Conservation (phyloP, 176 grass and related monocot species). For the Tuctoria greenei region DNA sequence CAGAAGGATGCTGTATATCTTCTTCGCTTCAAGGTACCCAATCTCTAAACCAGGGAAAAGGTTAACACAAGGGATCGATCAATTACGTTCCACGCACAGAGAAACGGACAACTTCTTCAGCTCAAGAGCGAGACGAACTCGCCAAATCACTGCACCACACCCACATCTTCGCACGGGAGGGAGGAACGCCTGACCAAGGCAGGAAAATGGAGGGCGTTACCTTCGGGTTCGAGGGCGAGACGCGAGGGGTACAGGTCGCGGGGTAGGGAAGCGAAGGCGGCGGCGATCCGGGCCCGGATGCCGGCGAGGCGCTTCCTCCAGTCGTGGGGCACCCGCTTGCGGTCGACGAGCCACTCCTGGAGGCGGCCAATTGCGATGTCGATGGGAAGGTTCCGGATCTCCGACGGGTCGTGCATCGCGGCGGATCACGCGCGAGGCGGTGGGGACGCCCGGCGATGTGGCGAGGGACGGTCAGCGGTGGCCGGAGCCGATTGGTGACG, state of each 20-base stretch:
- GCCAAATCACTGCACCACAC: not conserved
- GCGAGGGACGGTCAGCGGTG: conserved; percentile 5
- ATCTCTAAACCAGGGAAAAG: conserved; percentile 43
- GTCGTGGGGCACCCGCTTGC: conserved; percentile 86
- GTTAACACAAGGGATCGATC: not conserved
- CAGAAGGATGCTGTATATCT: conserved; percentile 71
- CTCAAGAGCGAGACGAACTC: not conserved
- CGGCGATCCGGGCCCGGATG: conserved; percentile 59
- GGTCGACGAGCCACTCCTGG: conserved; percentile 97
- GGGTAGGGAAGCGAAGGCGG: conserved; percentile 56
- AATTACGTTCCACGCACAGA: not conserved
- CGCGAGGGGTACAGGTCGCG: conserved; percentile 74
- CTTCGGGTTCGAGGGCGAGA: conserved; percentile 63
- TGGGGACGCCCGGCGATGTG: not conserved
- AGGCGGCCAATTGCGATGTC: conserved; percentile 88
- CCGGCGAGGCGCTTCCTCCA: conserved; percentile 77
- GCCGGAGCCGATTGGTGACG: not conserved
- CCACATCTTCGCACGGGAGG: not conserved
- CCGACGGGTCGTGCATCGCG: conserved; percentile 63
- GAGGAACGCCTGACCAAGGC: not conserved
- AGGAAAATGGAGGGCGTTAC: conserved; percentile 32
- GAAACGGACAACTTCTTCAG: not conserved
- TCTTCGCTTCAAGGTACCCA: conserved; percentile 81
- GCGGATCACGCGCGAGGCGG: not conserved
- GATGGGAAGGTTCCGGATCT: conserved; percentile 79